Evolutionary conservation across 2,329 filamentous ascomycete species (phyloP).

Genomic region (Epichloe typhina): DNA sequence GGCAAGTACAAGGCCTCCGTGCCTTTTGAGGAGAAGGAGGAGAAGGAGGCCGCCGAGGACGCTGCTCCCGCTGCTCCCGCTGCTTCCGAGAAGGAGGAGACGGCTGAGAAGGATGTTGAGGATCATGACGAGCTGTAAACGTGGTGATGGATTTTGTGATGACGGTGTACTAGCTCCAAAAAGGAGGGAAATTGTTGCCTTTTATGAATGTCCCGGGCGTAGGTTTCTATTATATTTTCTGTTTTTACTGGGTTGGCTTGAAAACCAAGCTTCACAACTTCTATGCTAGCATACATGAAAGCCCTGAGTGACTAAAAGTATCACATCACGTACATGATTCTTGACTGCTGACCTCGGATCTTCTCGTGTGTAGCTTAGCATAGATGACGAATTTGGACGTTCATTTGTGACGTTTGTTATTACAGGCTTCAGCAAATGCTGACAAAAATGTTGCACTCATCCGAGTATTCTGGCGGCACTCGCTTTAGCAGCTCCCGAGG

Average conservation of each 20-base stretch:
- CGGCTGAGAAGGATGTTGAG: conserved; percentile 31
- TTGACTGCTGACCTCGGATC: neutral
- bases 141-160: neutral
- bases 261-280: conserved; percentile 14
- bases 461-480: neutral
- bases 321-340: neutral
- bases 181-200: conserved; percentile 16
- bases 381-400: neutral
- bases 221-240: conserved; percentile 11
- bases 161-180: conserved; percentile 2
- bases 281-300: conserved; percentile 12
- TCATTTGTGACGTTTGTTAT: neutral
- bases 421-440: neutral
- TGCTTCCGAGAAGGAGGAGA: conserved; percentile 36
- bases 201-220: conserved; percentile 21
- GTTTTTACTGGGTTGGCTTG: conserved; percentile 6
- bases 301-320: neutral
- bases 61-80: conserved; percentile 38
- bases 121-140: conserved; percentile 60
- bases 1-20: conserved; percentile 76
- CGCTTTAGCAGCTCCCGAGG: neutral
- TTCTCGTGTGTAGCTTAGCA: neutral
- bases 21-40: conserved; percentile 36
- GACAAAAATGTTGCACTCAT: neutral
- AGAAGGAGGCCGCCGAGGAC: conserved; percentile 39